phyloP scores from a whole-genome alignment of 345 rosid genomes.

The Populus simonii region DNA sequence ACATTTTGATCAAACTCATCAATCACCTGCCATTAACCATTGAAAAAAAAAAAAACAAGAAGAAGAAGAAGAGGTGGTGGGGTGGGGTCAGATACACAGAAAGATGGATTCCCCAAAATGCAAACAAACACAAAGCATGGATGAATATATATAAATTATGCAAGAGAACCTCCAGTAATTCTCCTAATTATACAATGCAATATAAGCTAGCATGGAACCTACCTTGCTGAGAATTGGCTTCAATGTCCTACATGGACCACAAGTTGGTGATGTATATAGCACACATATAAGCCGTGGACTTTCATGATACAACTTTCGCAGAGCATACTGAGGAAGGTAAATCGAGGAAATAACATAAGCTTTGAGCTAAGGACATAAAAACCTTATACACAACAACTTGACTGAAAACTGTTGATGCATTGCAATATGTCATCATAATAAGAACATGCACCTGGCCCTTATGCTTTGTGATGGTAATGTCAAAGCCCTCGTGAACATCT shows the following conservation, averaged over 20 bases:
- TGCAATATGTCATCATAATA: too few relatives aligned
- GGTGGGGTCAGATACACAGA: background rate
- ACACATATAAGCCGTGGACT: slow-evolving; percentile 86
- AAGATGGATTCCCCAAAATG: background rate
- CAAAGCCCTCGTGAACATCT: slow-evolving; percentile 84
- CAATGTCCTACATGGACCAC: slow-evolving; percentile 96
- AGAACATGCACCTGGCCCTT: slow-evolving; percentile 72
- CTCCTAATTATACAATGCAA: background rate
- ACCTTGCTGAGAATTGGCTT: slow-evolving; percentile 98
- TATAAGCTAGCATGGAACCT: background rate
- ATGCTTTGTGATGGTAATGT: slow-evolving; percentile 71
- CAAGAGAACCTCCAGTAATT: background rate
- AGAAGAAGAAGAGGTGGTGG: background rate
- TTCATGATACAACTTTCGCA: slow-evolving; percentile 91
- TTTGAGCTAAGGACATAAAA: slow-evolving; percentile 1
- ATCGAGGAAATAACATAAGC: slow-evolving; percentile 6
- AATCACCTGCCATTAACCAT: slow-evolving; percentile 55
- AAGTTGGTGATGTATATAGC: slow-evolving; percentile 83
- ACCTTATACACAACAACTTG: background rate
- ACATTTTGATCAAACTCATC: slow-evolving; percentile 84
- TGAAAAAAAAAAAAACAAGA: background rate
- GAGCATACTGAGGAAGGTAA: slow-evolving; percentile 60
- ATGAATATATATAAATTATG: background rate
- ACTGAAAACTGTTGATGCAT: background rate
- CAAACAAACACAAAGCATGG: background rate